These are phyloP conservation scores for Umbelopsis sp. DNA, from an alignment of 371 early-diverging fungal species.

Conservation along the genomic window DNA sequence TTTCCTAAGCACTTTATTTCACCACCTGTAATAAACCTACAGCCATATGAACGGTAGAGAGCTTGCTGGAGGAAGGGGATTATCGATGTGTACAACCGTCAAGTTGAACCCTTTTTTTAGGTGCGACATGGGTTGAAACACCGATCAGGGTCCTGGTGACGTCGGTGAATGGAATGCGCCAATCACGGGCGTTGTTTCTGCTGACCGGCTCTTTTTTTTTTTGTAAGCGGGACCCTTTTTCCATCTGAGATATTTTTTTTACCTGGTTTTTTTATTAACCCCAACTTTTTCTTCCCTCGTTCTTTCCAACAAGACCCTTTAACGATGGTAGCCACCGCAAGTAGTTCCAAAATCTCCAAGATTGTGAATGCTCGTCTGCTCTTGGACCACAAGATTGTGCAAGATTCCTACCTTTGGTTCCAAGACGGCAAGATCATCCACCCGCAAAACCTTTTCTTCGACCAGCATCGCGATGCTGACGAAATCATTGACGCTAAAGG, in stretches of 20 bases:
- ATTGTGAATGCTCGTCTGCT: slow-evolving; percentile 76
- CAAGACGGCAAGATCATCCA: slow-evolving; percentile 76
- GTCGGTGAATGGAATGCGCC: neutral
- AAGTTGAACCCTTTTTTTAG: slow-evolving; percentile 6
- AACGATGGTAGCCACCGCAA: neutral
- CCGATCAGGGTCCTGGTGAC: slow-evolving; percentile 20
- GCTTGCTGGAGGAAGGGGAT: neutral
- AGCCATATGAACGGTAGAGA: too few species aligned
- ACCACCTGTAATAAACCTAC: too few species aligned
- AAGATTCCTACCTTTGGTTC: slow-evolving; percentile 72
- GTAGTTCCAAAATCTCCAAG: slow-evolving; percentile 58
- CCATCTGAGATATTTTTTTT: neutral
- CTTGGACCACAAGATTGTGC: slow-evolving; percentile 66
- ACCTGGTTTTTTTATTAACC: neutral
- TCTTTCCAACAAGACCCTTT: neutral
- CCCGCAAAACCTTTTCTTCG: slow-evolving; percentile 69
- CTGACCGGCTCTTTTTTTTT: slow-evolving; percentile 2
- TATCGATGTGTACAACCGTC: neutral
- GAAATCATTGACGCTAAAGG: slow-evolving; percentile 73
- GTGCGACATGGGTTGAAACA: neutral
- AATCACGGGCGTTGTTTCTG: neutral
- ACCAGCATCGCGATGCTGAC: slow-evolving; percentile 62
- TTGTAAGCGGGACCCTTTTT: neutral
- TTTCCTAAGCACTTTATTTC: neutral
- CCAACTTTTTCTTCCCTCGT: neutral